Percentiles rank a stretch among this genome's conserved stretches.
phyloP scores from a whole-genome alignment of 495 filamentous ascomycete species.

The Podospora pseudocomata region DNA sequence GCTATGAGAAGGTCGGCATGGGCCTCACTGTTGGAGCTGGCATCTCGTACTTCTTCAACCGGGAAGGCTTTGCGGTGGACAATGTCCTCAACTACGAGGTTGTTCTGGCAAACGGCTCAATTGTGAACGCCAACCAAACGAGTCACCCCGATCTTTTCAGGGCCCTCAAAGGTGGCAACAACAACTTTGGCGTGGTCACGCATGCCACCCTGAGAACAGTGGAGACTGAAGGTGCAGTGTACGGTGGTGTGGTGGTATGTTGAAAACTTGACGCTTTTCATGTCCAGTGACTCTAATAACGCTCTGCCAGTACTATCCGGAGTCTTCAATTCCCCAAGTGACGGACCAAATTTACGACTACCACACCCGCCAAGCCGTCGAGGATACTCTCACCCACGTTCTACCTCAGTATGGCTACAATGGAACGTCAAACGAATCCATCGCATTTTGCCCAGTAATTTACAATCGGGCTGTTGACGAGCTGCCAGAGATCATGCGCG shows the following conservation, averaged over 20 bases:
- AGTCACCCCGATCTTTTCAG: constrained; percentile 1
- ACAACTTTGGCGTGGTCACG: constrained; percentile 2
- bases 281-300: neutral
- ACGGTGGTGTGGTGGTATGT: neutral
- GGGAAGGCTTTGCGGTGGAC: neutral
- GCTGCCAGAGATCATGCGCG: neutral
- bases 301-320: neutral
- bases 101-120: neutral
- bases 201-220: neutral
- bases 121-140: neutral
- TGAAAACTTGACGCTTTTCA: neutral
- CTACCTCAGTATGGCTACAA: neutral
- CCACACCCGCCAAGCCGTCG: neutral
- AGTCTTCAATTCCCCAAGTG: neutral
- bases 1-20: neutral
- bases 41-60: neutral
- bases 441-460: neutral
- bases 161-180: neutral
- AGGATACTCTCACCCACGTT: neutral
- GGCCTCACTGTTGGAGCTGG: neutral
- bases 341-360: neutral
- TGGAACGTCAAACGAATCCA: neutral
- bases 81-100: constrained; percentile 1
- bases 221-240: neutral
- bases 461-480: neutral